Conservation (phyloP, 2,329 filamentous ascomycete species). For the Fusarium beomiforme region DNA sequence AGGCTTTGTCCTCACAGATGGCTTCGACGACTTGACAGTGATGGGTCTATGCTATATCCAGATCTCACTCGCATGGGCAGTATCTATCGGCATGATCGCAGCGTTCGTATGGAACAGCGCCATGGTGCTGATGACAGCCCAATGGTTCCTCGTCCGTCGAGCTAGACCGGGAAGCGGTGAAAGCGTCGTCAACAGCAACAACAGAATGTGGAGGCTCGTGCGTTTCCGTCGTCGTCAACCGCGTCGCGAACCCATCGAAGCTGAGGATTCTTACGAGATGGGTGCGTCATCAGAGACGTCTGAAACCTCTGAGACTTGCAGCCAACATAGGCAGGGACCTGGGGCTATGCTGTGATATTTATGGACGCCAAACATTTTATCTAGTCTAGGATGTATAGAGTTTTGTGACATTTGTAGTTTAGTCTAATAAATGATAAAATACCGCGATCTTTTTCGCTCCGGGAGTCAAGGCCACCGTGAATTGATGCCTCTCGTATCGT, state of each 20-base stretch:
- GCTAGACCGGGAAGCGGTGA: background rate
- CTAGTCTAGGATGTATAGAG: background rate
- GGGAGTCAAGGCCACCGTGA: background rate
- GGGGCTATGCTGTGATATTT: background rate
- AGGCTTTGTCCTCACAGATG: constrained; percentile 1
- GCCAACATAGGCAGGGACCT: background rate
- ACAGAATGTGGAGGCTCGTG: constrained; percentile 16
- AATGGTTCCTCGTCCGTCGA: constrained; percentile 15
- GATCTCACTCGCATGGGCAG: constrained; percentile 4
- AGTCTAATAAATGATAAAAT: background rate
- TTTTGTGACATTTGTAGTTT: background rate
- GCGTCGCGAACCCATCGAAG: background rate
- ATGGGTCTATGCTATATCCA: constrained; percentile 14
- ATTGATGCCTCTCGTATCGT: background rate
- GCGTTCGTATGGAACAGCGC: constrained; percentile 18
- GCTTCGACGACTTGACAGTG: background rate
- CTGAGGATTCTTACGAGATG: background rate
- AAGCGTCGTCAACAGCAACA: background rate
- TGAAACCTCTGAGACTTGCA: constrained; percentile 1
- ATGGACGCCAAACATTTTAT: background rate
- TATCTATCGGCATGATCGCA: constrained; percentile 11
- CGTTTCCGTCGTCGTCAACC: background rate
- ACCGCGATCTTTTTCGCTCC: background rate
- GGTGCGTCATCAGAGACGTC: background rate
- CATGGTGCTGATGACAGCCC: constrained; percentile 14